Evolutionary conservation across 2,329 filamentous ascomycete genomes (phyloP).

Genomic region (Penicillium sp.): DNA sequence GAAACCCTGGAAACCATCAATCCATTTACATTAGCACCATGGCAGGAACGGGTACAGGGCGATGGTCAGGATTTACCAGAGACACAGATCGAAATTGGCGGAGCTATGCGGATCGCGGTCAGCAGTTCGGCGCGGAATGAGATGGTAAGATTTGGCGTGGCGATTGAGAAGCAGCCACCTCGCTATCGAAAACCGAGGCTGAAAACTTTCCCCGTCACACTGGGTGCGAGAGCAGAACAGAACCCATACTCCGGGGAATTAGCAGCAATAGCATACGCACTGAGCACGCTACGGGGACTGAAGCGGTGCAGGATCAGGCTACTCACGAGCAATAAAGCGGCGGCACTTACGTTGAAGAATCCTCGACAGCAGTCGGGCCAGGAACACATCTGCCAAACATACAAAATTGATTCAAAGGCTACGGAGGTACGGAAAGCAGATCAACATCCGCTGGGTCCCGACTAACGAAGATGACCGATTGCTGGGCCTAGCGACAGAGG

Average conservation of each 20-base stretch:
- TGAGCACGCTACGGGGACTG: slow-evolving; percentile 16
- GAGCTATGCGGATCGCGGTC: too few relatives aligned
- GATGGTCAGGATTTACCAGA: too few relatives aligned
- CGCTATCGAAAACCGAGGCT: slow-evolving; percentile 19
- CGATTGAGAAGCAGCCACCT: slow-evolving; percentile 31
- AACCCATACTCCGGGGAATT: slow-evolving; percentile 25
- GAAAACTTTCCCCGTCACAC: slow-evolving; percentile 18
- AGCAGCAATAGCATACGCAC: slow-evolving; percentile 21
- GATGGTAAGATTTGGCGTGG: slow-evolving; percentile 20
- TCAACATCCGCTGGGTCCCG: slow-evolving; percentile 19
- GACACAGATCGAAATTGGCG: too few relatives aligned
- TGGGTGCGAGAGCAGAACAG: slow-evolving; percentile 21
- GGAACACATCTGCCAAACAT: slow-evolving; percentile 19
- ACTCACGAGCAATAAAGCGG: slow-evolving; percentile 25
- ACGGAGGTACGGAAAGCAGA: slow-evolving; percentile 18
- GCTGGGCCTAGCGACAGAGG: slow-evolving; percentile 20
- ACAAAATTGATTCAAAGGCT: slow-evolving; percentile 23
- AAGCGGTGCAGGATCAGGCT: slow-evolving; percentile 22
- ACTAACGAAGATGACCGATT: slow-evolving; percentile 16
- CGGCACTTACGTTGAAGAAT: slow-evolving; percentile 22
- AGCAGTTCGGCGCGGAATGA: too few relatives aligned
- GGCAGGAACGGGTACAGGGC: too few relatives aligned
- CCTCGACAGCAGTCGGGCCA: too few relatives aligned
- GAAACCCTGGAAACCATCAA: too few relatives aligned
- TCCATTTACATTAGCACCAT: too few relatives aligned